A percentile compares a stretch with the other conserved stretches of the same genome.
These are phyloP conservation scores for Chaetomiaceae sp. DNA, from an alignment of 2,329 filamentous ascomycete genomes.

Conservation along the genomic window DNA sequence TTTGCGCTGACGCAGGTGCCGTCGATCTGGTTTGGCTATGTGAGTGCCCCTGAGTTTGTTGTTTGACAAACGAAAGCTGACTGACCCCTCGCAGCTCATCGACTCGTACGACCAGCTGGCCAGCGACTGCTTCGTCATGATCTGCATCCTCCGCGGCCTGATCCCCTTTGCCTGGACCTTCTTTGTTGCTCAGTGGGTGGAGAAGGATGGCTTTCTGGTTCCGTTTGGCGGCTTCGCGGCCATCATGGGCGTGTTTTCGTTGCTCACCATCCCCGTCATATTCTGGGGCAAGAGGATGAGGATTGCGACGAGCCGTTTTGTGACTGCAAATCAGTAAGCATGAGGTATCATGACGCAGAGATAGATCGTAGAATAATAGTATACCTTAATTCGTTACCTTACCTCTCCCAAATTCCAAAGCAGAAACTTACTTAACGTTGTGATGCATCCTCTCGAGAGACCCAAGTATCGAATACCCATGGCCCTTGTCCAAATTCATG, in stretches of 20 bases:
- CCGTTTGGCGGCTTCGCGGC: constrained; percentile 51
- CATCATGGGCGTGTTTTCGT: constrained; percentile 46
- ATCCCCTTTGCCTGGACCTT: constrained; percentile 53
- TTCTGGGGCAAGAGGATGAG: constrained; percentile 36
- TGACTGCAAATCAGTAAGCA: constrained; percentile 21
- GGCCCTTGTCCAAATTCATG: too few relatives aligned
- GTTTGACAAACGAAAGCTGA: neutral
- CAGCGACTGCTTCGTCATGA: constrained; percentile 50
- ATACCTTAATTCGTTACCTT: too few relatives aligned
- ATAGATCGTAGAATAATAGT: too few relatives aligned
- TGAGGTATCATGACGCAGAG: too few relatives aligned
- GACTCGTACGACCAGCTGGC: constrained; percentile 45
- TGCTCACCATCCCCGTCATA: constrained; percentile 35
- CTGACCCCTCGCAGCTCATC: constrained; percentile 37
- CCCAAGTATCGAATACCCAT: too few relatives aligned
- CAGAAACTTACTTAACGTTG: too few relatives aligned
- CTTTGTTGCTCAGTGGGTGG: constrained; percentile 47
- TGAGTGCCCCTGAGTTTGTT: constrained; percentile 24
- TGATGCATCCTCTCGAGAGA: too few relatives aligned
- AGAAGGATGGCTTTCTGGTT: constrained; percentile 38
- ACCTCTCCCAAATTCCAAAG: too few relatives aligned
- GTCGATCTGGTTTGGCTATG: constrained; percentile 38
- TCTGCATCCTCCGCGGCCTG: constrained; percentile 45
- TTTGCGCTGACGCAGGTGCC: constrained; percentile 39
- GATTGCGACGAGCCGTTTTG: constrained; percentile 32